These are phyloP conservation scores for Monarda citriodora DNA, from an alignment of 305 asterid species.

Conservation along the genomic window DNA sequence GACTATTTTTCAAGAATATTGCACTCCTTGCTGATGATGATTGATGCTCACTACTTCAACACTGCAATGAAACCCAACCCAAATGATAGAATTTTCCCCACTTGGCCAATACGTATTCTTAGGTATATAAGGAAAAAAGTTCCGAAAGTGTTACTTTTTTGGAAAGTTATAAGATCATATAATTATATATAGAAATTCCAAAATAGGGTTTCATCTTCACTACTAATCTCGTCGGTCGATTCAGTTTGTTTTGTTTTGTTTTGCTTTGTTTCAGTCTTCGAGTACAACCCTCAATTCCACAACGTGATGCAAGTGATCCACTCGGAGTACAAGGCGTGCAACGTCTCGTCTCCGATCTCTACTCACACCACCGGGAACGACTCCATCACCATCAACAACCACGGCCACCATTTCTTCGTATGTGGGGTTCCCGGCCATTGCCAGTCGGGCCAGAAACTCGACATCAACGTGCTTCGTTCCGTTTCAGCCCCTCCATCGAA, in stretches of 20 bases:
- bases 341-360: slow-evolving; percentile 70
- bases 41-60: no score
- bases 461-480: slow-evolving; percentile 58
- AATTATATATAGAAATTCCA: no score
- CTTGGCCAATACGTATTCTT: no score
- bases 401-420: slow-evolving; percentile 82
- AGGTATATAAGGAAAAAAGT: no score
- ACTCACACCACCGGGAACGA: slow-evolving; percentile 89
- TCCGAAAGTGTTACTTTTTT: no score
- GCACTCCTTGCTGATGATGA: no score
- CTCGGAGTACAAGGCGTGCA: slow-evolving; percentile 59
- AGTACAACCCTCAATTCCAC: slow-evolving; percentile 85
- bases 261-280: slow-evolving; percentile 38
- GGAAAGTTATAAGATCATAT: no score
- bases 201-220: no score
- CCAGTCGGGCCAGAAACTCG: slow-evolving; percentile 85
- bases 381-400: slow-evolving; percentile 53
- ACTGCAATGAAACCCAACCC: no score
- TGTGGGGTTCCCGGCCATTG: slow-evolving; percentile 95
- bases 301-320: slow-evolving; percentile 90
- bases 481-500: slow-evolving; percentile 17
- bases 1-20: no score
- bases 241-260: neutral
- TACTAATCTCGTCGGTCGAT: neutral
- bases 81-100: no score